phyloP scores from a whole-genome alignment of 2,329 filamentous ascomycete genomes.

The Talaromyces rugulosus region DNA sequence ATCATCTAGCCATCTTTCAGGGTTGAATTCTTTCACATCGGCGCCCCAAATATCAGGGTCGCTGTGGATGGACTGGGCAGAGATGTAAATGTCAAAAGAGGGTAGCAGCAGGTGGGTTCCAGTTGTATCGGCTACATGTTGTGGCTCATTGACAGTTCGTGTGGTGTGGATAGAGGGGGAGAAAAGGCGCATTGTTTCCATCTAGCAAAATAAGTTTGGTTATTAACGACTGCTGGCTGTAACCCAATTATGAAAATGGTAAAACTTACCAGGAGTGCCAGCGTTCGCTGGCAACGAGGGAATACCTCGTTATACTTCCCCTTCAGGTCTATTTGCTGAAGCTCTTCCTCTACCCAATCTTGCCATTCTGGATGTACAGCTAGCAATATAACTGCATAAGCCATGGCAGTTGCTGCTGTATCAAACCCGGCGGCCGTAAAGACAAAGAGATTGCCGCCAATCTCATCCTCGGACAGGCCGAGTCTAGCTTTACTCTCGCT shows the following conservation, averaged over 20 bases:
- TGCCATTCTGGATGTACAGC: slow-evolving; percentile 47
- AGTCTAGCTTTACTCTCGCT: slow-evolving; percentile 17
- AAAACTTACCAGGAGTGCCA: slow-evolving; percentile 46
- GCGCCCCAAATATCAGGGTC: slow-evolving; percentile 46
- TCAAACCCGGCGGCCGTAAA: slow-evolving; percentile 48
- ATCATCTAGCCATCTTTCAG: slow-evolving; percentile 43
- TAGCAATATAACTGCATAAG: slow-evolving; percentile 47
- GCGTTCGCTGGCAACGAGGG: slow-evolving; percentile 40
- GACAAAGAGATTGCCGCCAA: slow-evolving; percentile 44
- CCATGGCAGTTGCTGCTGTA: slow-evolving; percentile 48
- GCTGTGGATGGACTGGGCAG: slow-evolving; percentile 41
- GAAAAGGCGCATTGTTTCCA: slow-evolving; percentile 43
- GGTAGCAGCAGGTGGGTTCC: slow-evolving; percentile 28
- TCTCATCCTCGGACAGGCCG: slow-evolving; percentile 35
- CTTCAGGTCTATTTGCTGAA: slow-evolving; percentile 32
- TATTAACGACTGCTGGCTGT: too few species aligned
- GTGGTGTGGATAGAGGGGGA: slow-evolving; percentile 36
- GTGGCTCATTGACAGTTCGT: slow-evolving; percentile 26
- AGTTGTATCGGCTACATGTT: slow-evolving; percentile 25
- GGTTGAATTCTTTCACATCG: slow-evolving; percentile 47
- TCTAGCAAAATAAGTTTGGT: too few species aligned
- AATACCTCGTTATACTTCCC: slow-evolving; percentile 43
- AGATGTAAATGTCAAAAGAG: slow-evolving; percentile 30
- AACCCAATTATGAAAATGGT: background rate
- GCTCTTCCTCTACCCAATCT: slow-evolving; percentile 50